Evolutionary conservation across 2,329 filamentous ascomycete species (phyloP).

Genomic region (Colletotrichum sp.): DNA sequence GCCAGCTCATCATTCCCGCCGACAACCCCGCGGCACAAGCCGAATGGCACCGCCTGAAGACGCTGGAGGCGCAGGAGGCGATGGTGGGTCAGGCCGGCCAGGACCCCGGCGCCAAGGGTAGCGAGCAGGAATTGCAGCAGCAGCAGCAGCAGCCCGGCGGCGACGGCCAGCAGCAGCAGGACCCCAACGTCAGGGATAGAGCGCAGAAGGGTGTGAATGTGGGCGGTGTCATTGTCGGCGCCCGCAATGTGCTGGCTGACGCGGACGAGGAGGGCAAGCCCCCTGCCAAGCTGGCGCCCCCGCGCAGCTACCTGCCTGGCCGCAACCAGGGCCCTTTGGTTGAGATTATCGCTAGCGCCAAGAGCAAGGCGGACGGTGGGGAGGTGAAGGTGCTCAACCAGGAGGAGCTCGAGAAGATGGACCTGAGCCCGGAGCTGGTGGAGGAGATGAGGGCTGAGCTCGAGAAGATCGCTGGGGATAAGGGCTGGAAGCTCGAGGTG

Average conservation of each 20-base stretch:
- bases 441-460: constrained; percentile 73
- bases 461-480: constrained; percentile 70
- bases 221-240: constrained; percentile 60
- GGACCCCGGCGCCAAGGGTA: not conserved
- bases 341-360: constrained; percentile 50
- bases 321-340: constrained; percentile 27
- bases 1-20: constrained; percentile 69
- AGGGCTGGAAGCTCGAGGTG: constrained; percentile 82
- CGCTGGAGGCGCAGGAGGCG: constrained; percentile 40
- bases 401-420: constrained; percentile 71
- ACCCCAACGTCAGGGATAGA: constrained; percentile 19
- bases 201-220: constrained; percentile 42
- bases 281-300: constrained; percentile 49
- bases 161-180: not conserved
- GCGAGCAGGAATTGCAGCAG: not conserved
- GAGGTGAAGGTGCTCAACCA: constrained; percentile 64
- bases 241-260: constrained; percentile 50
- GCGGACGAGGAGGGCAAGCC: constrained; percentile 53
- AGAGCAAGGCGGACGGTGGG: constrained; percentile 63
- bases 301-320: constrained; percentile 42
- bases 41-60: constrained; percentile 37
- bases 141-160: not conserved
- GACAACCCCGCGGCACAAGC: constrained; percentile 47
- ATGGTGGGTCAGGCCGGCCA: constrained; percentile 29
- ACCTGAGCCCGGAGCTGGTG: constrained; percentile 70